A percentile compares a stretch with the other conserved stretches of the same genome.
Evolutionary conservation across 2,329 filamentous ascomycete species (phyloP).

Genomic region (Colletotrichum sublineola): DNA sequence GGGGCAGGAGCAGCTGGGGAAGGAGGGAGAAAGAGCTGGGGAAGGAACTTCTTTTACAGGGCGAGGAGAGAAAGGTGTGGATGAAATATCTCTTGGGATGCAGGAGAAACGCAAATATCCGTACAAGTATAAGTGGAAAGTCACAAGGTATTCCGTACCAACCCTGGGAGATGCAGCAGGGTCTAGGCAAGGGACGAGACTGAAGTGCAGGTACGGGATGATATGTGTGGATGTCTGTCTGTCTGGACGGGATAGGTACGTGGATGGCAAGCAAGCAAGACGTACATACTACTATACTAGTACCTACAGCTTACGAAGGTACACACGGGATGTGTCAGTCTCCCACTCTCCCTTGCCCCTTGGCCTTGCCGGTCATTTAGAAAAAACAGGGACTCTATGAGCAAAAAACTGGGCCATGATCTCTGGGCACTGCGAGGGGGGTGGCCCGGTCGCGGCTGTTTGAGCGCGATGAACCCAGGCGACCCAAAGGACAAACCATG

Average conservation of each 20-base stretch:
- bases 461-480: slow-evolving; percentile 8
- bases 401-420: slow-evolving; percentile 22
- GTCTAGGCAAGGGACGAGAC: slow-evolving; percentile 21
- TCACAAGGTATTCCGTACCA: neutral
- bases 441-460: neutral
- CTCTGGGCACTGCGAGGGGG: slow-evolving; percentile 10
- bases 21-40: slow-evolving; percentile 31
- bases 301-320: no score
- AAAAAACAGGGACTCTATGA: slow-evolving; percentile 32
- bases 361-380: slow-evolving; percentile 32
- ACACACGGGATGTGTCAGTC: neutral
- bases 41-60: slow-evolving; percentile 1
- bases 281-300: no score
- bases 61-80: slow-evolving; percentile 20
- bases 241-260: no score
- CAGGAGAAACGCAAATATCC: neutral
- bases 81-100: slow-evolving; percentile 39
- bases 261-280: neutral
- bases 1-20: slow-evolving; percentile 26
- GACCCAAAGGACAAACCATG: slow-evolving; percentile 12
- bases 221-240: neutral
- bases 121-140: neutral
- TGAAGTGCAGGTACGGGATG: neutral
- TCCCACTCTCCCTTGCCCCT: neutral
- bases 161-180: slow-evolving; percentile 14